Base-by-base conservation (phyloP, 169 alveolate species). In the Plasmodium vinckei region DNA sequence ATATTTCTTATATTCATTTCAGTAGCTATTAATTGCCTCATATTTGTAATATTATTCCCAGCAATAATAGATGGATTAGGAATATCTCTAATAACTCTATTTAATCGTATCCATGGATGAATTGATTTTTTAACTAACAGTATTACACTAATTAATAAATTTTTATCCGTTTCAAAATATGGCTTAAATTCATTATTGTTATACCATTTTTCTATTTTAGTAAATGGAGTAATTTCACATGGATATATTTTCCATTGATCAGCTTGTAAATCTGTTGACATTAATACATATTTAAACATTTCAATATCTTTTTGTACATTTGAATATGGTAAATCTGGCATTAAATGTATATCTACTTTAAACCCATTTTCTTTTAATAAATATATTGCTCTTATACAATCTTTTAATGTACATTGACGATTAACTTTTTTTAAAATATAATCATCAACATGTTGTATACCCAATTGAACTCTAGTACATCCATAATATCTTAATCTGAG, bases 191-290 rank as follows among this genome's bases (percentile, higher is more conserved):
- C 77, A 17, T 97, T 97, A 67, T 95, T 95, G 59, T 94, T 95
- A 84, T 95, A 88, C 97, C 98, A 94, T 72, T 94, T 93, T 89
- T 96, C 98, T 47, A 96, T 97, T 33, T 89, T 93, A 9, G 98
- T 92, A 70, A 96, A 97, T n/a, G 98, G 99, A 10, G 98, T 95
- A 72, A 97, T 96, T 88, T 96, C 98, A 87, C 99, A 97, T 10
- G 99, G 99, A 69, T 97, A 97, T 33, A 97, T 95, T 91, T 97
- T 97, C 99, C 99, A 97, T 84, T 97, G 99, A 87, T 97, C 99
- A 3, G 97, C 98, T 92, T 97, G 99, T 47, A 97, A 95, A 25
- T 92, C 94, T 49, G 96, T 95, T 49, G 95, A 92, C 53, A 94
- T 69, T 46, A 97, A 88, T 13, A 96, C 94, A 65, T 92, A 89